Evolutionary conservation across 495 filamentous ascomycete genomes (phyloP).

Genomic region (Elasticomyces elasticus): DNA sequence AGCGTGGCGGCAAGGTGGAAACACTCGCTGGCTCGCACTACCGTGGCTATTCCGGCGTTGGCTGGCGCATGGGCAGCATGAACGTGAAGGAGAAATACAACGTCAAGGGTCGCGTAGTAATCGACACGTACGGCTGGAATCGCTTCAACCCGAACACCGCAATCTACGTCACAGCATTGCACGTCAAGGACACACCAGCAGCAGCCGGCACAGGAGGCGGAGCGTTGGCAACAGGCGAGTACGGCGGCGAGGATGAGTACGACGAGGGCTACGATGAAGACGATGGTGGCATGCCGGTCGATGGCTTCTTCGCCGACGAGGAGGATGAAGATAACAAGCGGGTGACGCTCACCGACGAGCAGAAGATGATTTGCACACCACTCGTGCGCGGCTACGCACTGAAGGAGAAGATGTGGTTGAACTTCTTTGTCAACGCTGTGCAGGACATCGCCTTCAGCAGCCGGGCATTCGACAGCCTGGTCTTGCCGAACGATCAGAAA

Average conservation of each 20-base stretch:
- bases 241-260: slow-evolving; percentile 21
- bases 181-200: slow-evolving; percentile 20
- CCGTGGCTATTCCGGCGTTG: slow-evolving; percentile 48
- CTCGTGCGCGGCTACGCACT: slow-evolving; percentile 37
- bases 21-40: slow-evolving; percentile 51
- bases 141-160: slow-evolving; percentile 32
- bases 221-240: background rate
- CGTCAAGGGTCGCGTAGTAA: slow-evolving; percentile 46
- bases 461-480: slow-evolving; percentile 38
- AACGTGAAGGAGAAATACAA: slow-evolving; percentile 36
- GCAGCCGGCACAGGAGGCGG: slow-evolving; percentile 3
- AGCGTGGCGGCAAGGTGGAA: slow-evolving; percentile 33
- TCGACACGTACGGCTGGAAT: slow-evolving; percentile 41
- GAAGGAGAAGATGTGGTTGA: slow-evolving; percentile 39
- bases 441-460: slow-evolving; percentile 34
- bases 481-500: slow-evolving; percentile 37
- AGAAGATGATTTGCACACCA: slow-evolving; percentile 31
- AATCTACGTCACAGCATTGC: slow-evolving; percentile 24
- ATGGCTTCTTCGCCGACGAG: slow-evolving; percentile 32
- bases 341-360: slow-evolving; percentile 28
- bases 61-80: slow-evolving; percentile 24
- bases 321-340: slow-evolving; percentile 25
- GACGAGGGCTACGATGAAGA: slow-evolving; percentile 24
- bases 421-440: slow-evolving; percentile 15
- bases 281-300: slow-evolving; percentile 32